These are phyloP conservation scores for Ustilago esculenta DNA, from an alignment of 1,284 basidiomycete species.

Conservation along the genomic window DNA sequence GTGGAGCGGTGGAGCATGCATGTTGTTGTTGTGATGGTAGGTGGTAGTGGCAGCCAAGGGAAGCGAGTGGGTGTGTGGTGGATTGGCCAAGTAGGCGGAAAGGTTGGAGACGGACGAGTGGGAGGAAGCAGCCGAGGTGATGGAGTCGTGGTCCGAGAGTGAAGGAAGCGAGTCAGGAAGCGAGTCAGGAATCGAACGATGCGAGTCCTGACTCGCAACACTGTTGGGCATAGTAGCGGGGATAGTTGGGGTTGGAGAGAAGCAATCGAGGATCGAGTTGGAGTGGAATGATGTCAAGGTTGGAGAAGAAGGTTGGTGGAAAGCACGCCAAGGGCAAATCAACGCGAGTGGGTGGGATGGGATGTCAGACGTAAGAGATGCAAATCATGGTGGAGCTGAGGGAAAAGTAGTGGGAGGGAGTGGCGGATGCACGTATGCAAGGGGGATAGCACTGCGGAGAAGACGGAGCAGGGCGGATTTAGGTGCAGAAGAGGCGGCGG, in stretches of 20 bases:
- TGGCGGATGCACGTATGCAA: not conserved
- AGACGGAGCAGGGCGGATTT: too few relatives aligned
- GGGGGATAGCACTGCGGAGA: too few relatives aligned
- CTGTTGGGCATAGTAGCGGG: constrained; percentile 22
- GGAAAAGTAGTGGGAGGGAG: not conserved
- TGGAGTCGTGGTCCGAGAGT: constrained; percentile 16
- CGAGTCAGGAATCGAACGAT: constrained; percentile 20
- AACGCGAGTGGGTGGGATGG: not conserved
- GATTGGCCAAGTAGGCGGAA: constrained; percentile 7
- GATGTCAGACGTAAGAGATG: not conserved
- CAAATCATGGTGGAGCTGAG: constrained; percentile 2
- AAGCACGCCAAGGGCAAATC: not conserved
- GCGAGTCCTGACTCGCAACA: constrained; percentile 23
- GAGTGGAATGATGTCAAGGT: not conserved
- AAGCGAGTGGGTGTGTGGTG: constrained; percentile 10
- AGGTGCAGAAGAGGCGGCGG: too few relatives aligned
- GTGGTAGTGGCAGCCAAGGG: not conserved
- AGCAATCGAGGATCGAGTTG: not conserved
- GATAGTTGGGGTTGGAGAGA: not conserved
- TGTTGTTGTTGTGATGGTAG: not conserved
- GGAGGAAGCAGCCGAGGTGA: constrained; percentile 14
- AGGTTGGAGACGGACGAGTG: constrained; percentile 12
- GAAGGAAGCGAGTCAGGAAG: constrained; percentile 27
- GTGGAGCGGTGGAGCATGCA: too few relatives aligned
- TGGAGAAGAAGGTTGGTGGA: not conserved